Conservation (phyloP, 352 stramenopile genomes). For the Lagenidium giganteum region DNA sequence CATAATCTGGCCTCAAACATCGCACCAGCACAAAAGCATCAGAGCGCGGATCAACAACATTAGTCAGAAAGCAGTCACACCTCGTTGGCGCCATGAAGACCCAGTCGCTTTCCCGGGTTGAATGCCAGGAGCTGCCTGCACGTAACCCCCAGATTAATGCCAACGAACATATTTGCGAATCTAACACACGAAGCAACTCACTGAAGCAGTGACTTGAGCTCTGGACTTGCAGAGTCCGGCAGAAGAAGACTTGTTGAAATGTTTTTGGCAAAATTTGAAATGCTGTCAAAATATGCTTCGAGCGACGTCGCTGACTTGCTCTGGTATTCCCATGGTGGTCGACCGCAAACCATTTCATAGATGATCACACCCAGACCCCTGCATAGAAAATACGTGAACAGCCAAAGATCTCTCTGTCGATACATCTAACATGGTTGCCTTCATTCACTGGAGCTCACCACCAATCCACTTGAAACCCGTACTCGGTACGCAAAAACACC, state of each 20-base stretch:
- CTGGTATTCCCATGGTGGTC: conserved; percentile 56
- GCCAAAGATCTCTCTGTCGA: too few species aligned
- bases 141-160: too few species aligned
- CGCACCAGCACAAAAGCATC: neutral
- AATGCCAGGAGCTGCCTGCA: conserved; percentile 23
- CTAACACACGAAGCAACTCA: too few species aligned
- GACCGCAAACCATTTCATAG: conserved; percentile 54
- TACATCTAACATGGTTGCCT: neutral
- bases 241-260: too few species aligned
- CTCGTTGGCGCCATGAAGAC: conserved; percentile 24
- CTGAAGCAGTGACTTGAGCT: too few species aligned
- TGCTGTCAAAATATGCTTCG: conserved; percentile 27
- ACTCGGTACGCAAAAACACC: conserved; percentile 21
- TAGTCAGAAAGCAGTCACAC: conserved; percentile 5
- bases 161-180: too few species aligned
- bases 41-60: neutral
- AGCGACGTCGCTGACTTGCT: conserved; percentile 15
- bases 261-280: conserved; percentile 14
- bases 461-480: conserved; percentile 39
- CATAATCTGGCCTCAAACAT: conserved; percentile 25
- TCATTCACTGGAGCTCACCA: conserved; percentile 34
- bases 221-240: too few species aligned
- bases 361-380: conserved; percentile 62
- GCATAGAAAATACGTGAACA: neutral
- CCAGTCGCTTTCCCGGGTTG: conserved; percentile 30